Percentiles rank a stretch among this genome's conserved stretches.
These are phyloP conservation scores for Leccinum broughii DNA, from an alignment of 768 basidiomycete species.

Conservation along the genomic window DNA sequence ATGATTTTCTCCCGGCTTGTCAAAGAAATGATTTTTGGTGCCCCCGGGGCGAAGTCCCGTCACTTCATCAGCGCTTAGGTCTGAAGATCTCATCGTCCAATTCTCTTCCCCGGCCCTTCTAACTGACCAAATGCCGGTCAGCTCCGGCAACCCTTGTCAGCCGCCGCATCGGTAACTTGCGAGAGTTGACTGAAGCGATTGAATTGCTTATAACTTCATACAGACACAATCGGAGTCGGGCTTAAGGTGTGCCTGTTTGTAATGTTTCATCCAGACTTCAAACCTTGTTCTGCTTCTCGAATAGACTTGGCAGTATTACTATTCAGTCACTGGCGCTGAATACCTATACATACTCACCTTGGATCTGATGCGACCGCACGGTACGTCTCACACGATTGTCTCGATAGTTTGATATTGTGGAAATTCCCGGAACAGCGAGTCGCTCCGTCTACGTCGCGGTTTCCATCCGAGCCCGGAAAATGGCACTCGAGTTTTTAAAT, in stretches of 20 bases:
- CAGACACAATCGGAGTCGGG: constrained; percentile 19
- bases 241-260: constrained; percentile 24
- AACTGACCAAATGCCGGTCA: background rate
- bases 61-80: background rate
- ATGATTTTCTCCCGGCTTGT: background rate
- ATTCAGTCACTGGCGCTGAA: constrained; percentile 2
- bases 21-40: background rate
- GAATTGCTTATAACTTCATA: constrained; percentile 25
- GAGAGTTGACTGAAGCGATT: constrained; percentile 24
- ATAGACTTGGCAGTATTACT: background rate
- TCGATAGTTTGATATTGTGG: constrained; percentile 2
- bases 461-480: constrained; percentile 17
- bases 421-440: background rate
- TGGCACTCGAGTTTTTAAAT: background rate
- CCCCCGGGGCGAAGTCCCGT: background rate
- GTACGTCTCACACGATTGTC: constrained; percentile 14
- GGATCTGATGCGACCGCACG: constrained; percentile 5
- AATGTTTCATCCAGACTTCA: constrained; percentile 7
- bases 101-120: background rate
- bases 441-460: constrained; percentile 14
- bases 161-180: constrained; percentile 12
- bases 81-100: background rate
- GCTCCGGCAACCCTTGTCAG: constrained; percentile 9
- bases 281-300: constrained; percentile 24
- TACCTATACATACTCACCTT: background rate